A percentile compares a stretch with the other conserved stretches of the same genome.
These are phyloP conservation scores for Epichloe brachyelytri DNA, from an alignment of 2,329 filamentous ascomycete genomes.

Conservation along the genomic window DNA sequence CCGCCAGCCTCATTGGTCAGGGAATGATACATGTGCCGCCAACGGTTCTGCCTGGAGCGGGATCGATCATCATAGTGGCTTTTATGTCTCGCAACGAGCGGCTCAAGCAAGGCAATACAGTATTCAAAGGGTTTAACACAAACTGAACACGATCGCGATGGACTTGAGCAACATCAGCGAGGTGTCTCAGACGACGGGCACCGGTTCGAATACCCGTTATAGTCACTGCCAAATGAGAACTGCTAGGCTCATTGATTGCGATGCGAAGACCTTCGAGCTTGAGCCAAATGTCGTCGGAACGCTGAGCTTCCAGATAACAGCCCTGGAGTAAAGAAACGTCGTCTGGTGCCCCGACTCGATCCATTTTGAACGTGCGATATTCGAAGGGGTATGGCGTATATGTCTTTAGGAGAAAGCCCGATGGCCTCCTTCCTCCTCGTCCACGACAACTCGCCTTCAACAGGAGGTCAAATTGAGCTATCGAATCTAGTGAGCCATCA, in stretches of 20 bases:
- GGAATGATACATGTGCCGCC: constrained; percentile 45
- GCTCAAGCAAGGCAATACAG: constrained; percentile 42
- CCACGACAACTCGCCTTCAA: not conserved
- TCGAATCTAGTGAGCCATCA: not conserved
- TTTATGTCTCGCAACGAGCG: constrained; percentile 40
- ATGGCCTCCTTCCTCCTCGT: not conserved
- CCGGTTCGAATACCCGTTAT: constrained; percentile 33
- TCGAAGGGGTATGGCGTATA: not conserved
- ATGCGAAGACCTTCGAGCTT: constrained; percentile 36
- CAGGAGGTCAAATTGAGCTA: not conserved
- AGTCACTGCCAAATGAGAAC: constrained; percentile 33
- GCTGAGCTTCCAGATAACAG: constrained; percentile 41
- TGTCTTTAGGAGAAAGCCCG: not conserved
- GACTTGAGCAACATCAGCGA: constrained; percentile 41
- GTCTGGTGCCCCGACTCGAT: constrained; percentile 13
- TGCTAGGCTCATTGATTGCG: constrained; percentile 29
- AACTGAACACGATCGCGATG: constrained; percentile 36
- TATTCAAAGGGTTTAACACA: constrained; percentile 41
- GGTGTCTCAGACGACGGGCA: constrained; percentile 34
- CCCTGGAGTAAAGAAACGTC: constrained; percentile 32
- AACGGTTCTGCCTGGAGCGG: constrained; percentile 34
- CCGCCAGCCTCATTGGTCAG: constrained; percentile 40
- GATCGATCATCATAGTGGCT: constrained; percentile 36
- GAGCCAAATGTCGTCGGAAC: constrained; percentile 33
- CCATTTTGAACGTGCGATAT: constrained; percentile 12